phyloP scores from a whole-genome alignment of 2,329 filamentous ascomycete genomes.

The Colletotrichum melonis region DNA sequence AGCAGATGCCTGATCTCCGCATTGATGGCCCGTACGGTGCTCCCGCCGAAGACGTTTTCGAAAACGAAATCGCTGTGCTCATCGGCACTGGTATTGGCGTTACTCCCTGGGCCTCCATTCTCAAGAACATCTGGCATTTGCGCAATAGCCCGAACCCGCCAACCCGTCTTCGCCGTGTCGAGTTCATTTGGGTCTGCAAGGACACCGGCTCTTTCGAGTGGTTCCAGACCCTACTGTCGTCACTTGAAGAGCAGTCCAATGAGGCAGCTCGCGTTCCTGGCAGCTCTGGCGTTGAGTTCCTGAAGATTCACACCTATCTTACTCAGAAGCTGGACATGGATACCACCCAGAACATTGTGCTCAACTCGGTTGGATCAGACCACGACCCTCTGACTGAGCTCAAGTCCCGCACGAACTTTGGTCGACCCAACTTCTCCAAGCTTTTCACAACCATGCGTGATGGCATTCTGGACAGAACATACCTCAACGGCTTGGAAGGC shows the following conservation, averaged over 20 bases:
- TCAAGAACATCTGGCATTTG: constrained; percentile 99
- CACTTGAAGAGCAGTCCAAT: constrained; percentile 86
- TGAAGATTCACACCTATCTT: constrained; percentile 97
- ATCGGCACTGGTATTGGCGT: constrained; percentile 90
- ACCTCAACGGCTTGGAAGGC: constrained; percentile 84
- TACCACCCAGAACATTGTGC: constrained; percentile 94
- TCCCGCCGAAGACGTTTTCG: constrained; percentile 96
- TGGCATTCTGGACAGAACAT: constrained; percentile 86
- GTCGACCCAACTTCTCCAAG: constrained; percentile 86
- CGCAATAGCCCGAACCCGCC: constrained; percentile 91
- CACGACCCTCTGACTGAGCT: constrained; percentile 94
- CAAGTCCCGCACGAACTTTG: constrained; percentile 91
- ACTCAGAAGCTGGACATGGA: constrained; percentile 94
- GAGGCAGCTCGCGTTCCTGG: constrained; percentile 75
- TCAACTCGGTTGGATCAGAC: constrained; percentile 91
- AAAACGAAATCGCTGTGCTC: constrained; percentile 88
- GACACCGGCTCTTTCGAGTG: constrained; percentile 97
- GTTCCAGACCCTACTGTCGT: constrained; percentile 95
- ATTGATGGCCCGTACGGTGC: constrained; percentile 98
- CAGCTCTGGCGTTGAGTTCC: constrained; percentile 81
- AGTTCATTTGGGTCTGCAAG: constrained; percentile 99
- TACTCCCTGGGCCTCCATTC: constrained; percentile 86
- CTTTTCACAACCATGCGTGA: constrained; percentile 88
- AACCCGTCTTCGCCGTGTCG: constrained; percentile 88
- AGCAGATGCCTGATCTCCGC: constrained; percentile 88